Evolutionary conservation across 73 alveolate species (phyloP).

Genomic region (Paramecium sexaurelia): DNA sequence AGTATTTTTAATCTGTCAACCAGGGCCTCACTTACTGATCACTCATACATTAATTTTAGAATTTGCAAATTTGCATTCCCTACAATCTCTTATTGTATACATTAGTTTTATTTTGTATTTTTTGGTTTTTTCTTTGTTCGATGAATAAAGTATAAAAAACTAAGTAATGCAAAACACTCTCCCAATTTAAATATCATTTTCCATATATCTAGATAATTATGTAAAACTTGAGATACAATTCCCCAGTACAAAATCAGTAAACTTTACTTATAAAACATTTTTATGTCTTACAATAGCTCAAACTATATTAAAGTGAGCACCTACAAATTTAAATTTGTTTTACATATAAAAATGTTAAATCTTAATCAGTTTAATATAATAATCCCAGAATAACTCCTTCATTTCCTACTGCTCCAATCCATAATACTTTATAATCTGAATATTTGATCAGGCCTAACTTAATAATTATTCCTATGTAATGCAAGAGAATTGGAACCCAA

Average conservation of each 20-base stretch:
- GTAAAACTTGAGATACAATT: background rate
- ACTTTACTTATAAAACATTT: background rate
- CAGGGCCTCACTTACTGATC: conserved; percentile 18
- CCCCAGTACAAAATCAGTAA: background rate
- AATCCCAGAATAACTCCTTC: background rate
- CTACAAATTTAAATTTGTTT: background rate
- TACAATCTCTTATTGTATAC: background rate
- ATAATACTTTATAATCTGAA: background rate
- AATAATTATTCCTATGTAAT: background rate
- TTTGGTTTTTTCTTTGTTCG: background rate
- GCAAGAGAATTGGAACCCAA: background rate
- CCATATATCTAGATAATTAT: background rate
- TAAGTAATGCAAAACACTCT: background rate
- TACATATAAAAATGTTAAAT: background rate
- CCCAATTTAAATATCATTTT: background rate
- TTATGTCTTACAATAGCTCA: background rate
- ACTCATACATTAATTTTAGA: background rate
- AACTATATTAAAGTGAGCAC: background rate
- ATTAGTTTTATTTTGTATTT: background rate
- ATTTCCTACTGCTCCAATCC: background rate
- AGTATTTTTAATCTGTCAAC: background rate
- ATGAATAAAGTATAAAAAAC: background rate
- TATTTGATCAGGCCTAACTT: background rate
- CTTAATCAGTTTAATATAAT: background rate
- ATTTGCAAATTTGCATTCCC: background rate